Conservation (phyloP, 176 grass and related monocot genomes). For the Avena atlantica region DNA sequence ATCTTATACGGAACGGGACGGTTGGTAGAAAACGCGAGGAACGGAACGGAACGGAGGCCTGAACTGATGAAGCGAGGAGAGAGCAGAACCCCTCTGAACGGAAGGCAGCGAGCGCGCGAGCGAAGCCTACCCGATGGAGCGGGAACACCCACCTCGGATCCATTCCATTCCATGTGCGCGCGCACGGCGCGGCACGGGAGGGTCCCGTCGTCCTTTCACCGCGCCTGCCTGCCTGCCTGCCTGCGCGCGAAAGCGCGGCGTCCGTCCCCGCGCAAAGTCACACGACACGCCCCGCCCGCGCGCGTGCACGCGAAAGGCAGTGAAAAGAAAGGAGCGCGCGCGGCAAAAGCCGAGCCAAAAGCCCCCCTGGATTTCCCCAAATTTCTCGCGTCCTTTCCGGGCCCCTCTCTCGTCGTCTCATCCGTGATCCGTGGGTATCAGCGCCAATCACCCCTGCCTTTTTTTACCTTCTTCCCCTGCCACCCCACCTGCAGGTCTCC, state of each 20-base stretch:
- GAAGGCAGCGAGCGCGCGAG: no score
- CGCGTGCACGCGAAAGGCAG: constrained; percentile 13
- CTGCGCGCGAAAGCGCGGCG: neutral
- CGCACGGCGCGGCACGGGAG: no score
- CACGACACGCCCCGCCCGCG: neutral
- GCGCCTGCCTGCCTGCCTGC: neutral
- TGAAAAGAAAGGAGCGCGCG: constrained; percentile 2
- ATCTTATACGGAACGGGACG: neutral
- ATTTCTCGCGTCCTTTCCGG: neutral
- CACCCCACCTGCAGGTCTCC: neutral
- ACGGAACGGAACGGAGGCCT: no score
- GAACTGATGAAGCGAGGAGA: no score
- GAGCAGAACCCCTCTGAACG: no score
- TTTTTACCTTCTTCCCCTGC: neutral
- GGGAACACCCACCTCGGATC: no score
- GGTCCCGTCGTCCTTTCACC: neutral
- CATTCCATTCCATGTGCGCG: no score
- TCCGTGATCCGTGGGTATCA: neutral
- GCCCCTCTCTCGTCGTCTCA: neutral
- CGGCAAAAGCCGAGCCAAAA: constrained; percentile 1
- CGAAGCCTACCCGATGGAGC: no score
- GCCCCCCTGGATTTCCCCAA: neutral
- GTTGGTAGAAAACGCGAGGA: no score
- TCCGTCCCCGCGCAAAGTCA: no score
- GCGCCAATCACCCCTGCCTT: neutral